These are phyloP conservation scores for Ustilago crameri DNA, from an alignment of 1,284 basidiomycete species.

Conservation along the genomic window DNA sequence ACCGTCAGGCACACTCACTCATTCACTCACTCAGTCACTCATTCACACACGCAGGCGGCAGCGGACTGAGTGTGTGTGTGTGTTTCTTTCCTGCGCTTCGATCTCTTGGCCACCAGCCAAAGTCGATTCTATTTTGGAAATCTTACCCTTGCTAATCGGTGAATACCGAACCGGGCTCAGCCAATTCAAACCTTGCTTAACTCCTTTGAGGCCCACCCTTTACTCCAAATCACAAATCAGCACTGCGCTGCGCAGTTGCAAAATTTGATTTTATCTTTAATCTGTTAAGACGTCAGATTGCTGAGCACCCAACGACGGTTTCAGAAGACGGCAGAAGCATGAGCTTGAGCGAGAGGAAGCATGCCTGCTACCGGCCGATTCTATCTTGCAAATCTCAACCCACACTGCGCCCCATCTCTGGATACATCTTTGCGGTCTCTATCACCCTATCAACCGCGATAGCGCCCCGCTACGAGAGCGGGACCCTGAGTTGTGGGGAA, in stretches of 20 bases:
- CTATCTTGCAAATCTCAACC: neutral
- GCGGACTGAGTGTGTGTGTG: neutral
- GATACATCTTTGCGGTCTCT: too few relatives aligned
- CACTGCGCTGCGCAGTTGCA: neutral
- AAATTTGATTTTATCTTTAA: neutral
- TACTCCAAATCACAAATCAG: neutral
- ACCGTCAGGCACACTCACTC: slow-evolving; percentile 11
- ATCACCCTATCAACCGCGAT: too few relatives aligned
- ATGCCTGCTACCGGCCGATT: slow-evolving; percentile 1
- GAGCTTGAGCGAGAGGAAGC: neutral
- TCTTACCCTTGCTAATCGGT: neutral
- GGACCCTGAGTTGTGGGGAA: too few relatives aligned
- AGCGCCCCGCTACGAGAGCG: too few relatives aligned
- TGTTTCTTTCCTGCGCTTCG: neutral
- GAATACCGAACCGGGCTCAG: neutral
- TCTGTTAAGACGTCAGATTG: neutral
- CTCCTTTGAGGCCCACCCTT: neutral
- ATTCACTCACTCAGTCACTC: neutral
- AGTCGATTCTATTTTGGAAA: neutral
- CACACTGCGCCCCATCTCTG: too few relatives aligned
- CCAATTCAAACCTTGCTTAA: neutral
- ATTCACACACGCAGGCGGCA: neutral
- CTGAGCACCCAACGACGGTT: neutral
- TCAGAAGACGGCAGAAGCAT: slow-evolving; percentile 14
- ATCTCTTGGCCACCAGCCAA: neutral